Conservation (phyloP, 2,329 filamentous ascomycete genomes). For the Botrytis hyacinthi region DNA sequence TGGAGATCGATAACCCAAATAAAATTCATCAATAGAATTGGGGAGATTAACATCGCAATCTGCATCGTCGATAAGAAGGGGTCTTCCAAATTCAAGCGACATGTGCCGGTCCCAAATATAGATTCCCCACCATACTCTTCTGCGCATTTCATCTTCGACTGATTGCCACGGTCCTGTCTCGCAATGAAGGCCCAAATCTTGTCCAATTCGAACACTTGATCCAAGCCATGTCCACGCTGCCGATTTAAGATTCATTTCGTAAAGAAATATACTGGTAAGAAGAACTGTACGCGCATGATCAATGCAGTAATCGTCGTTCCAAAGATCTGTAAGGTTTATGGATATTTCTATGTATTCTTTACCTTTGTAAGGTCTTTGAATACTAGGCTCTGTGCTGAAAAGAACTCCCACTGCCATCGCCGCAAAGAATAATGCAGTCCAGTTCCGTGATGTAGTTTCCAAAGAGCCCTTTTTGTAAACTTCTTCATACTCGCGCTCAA, state of each 20-base stretch:
- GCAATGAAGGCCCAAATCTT: slow-evolving; percentile 78
- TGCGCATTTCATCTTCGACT: slow-evolving; percentile 81
- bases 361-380: slow-evolving; percentile 53
- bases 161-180: slow-evolving; percentile 71
- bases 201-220: slow-evolving; percentile 72
- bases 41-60: slow-evolving; percentile 86
- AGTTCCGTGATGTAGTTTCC: slow-evolving; percentile 61
- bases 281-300: slow-evolving; percentile 72
- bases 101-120: slow-evolving; percentile 85
- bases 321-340: slow-evolving; percentile 70
- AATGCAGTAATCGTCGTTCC: slow-evolving; percentile 73
- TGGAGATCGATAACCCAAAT: slow-evolving; percentile 50
- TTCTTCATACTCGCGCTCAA: slow-evolving; percentile 71
- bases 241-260: slow-evolving; percentile 82
- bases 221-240: slow-evolving; percentile 86
- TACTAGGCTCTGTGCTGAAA: slow-evolving; percentile 61
- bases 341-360: slow-evolving; percentile 70
- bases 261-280: slow-evolving; percentile 74
- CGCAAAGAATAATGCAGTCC: slow-evolving; percentile 77
- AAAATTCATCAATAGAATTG: slow-evolving; percentile 76
- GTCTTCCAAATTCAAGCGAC: slow-evolving; percentile 76
- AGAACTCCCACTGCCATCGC: slow-evolving; percentile 81
- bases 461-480: slow-evolving; percentile 67
- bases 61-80: slow-evolving; percentile 78
- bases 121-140: slow-evolving; percentile 89